phyloP scores from a whole-genome alignment of 2,329 filamentous ascomycete species.

The Hypoxylon sp. region DNA sequence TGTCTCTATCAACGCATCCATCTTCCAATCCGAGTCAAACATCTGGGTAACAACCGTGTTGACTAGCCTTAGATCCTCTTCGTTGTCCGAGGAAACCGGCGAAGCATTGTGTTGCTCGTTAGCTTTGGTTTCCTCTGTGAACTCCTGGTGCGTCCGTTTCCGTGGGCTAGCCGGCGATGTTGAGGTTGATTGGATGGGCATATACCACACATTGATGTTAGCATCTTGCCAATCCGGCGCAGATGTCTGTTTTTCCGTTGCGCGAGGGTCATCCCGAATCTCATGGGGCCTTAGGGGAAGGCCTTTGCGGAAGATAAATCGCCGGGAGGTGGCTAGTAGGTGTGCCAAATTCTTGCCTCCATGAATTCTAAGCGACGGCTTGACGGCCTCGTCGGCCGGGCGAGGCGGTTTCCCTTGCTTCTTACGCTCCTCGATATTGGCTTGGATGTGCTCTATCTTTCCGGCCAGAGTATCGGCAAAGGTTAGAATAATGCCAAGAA shows the following conservation, averaged over 20 bases:
- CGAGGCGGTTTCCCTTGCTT: slow-evolving; percentile 53
- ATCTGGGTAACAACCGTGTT: slow-evolving; percentile 77
- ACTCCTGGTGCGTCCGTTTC: slow-evolving; percentile 62
- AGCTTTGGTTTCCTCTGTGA: slow-evolving; percentile 42
- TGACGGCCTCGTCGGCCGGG: slow-evolving; percentile 37
- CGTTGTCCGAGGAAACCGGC: slow-evolving; percentile 45
- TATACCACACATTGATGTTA: slow-evolving; percentile 85
- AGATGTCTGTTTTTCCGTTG: slow-evolving; percentile 58
- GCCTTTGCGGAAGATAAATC: slow-evolving; percentile 88
- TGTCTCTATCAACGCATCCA: slow-evolving; percentile 76
- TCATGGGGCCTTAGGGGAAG: slow-evolving; percentile 81
- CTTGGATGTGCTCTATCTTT: slow-evolving; percentile 57
- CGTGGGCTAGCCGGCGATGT: slow-evolving; percentile 43
- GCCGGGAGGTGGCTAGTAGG: slow-evolving; percentile 81
- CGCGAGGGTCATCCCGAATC: slow-evolving; percentile 63
- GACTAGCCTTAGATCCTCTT: slow-evolving; percentile 63
- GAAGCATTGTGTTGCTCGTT: neutral
- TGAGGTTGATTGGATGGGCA: slow-evolving; percentile 65
- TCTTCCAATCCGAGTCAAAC: slow-evolving; percentile 81
- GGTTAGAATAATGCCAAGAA: slow-evolving; percentile 87
- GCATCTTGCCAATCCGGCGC: slow-evolving; percentile 80
- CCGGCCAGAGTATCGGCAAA: slow-evolving; percentile 75
- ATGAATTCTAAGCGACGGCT: slow-evolving; percentile 72
- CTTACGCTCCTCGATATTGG: slow-evolving; percentile 55
- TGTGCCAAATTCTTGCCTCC: slow-evolving; percentile 85